Evolutionary conservation across 768 basidiomycete species (phyloP), one percentile per base, ranked within the genome.

Genomic region (Boletus sp.): DNA sequence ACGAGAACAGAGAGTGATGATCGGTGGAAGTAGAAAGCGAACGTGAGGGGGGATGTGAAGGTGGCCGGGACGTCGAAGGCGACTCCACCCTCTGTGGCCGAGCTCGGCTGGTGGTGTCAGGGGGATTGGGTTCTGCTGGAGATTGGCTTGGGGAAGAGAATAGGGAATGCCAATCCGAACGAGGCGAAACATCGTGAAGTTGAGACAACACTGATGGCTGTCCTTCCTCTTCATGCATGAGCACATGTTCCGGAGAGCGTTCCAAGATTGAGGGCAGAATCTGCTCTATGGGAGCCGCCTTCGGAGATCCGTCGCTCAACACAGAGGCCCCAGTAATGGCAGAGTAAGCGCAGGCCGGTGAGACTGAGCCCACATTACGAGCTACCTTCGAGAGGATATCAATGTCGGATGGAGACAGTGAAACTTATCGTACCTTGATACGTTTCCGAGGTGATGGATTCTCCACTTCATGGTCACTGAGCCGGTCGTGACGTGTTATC

Each of bases 401-500:
- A 70, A 51, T 29, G 45, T 34, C 8, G 17, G 40, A 54, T 7
- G n/a, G 5, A 47, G 27, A 39, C 14, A 5, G 19, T 15, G 29
- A 42, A 43, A 40, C 11, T 9, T 4, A 29, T 48, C 63, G 27
- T 53, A 73, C 72, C 67, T 72, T 77, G 40, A 67, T 51, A 50
- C 76, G 73, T 53, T 77, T 75, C 25, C 70, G 60, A 7, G 75
- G 78, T 21, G 74, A 66, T 27, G 59, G 46, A 19, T 8, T 42
- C 29, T 51, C 61, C 23, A 15, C 46, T 29, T 65, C 58, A 42
- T 21, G 13, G 43, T 56, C 53, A 47, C 55, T 58, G 51, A 44
- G 21, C 42, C 25, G 33, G 25, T 47, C 46, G 30, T 32, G 29
- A 7, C 54, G 47, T 14, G 47, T 38, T 19, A 32, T 47, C 19